Conservation (phyloP, 345 rosid species). For the Ceriops zippeliana region DNA sequence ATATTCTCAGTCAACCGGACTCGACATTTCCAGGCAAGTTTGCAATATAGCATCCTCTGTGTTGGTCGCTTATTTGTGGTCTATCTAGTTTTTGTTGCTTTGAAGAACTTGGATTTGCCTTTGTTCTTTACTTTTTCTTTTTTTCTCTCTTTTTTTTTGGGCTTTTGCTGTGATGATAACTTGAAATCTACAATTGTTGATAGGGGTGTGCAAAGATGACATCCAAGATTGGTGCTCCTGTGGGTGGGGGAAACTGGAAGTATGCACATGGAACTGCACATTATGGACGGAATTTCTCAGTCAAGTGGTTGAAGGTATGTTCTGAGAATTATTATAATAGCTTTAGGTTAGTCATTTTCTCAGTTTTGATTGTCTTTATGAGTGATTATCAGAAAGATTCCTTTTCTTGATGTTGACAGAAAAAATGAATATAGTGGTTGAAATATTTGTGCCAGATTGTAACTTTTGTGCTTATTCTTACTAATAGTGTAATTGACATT, state of each 20-base stretch:
- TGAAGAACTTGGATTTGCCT: neutral
- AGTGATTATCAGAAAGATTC: too few relatives aligned
- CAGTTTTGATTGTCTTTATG: too few relatives aligned
- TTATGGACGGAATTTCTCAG: conserved; percentile 95
- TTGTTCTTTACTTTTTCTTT: neutral
- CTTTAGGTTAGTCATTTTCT: neutral
- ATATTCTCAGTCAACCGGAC: conserved; percentile 96
- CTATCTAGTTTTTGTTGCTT: neutral
- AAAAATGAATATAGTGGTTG: too few relatives aligned
- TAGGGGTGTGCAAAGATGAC: conserved; percentile 99
- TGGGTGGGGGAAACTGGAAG: conserved; percentile 95
- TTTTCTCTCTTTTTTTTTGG: neutral
- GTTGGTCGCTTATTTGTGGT: neutral
- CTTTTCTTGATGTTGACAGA: too few relatives aligned
- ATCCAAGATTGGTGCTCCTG: conserved; percentile 85
- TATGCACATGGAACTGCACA: conserved; percentile 98
- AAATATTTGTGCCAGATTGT: too few relatives aligned
- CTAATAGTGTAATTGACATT: too few relatives aligned
- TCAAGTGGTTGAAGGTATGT: conserved; percentile 94
- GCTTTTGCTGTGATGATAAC: conserved; percentile 10
- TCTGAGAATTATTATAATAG: neutral
- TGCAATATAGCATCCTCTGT: conserved; percentile 20
- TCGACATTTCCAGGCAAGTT: conserved; percentile 88
- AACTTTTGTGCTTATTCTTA: too few relatives aligned
- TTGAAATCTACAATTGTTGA: conserved; percentile 17